A percentile compares a stretch with the other conserved stretches of the same genome.
These are phyloP conservation scores for Candida suzukii DNA, from an alignment of 805 yeast species.

Conservation along the genomic window DNA sequence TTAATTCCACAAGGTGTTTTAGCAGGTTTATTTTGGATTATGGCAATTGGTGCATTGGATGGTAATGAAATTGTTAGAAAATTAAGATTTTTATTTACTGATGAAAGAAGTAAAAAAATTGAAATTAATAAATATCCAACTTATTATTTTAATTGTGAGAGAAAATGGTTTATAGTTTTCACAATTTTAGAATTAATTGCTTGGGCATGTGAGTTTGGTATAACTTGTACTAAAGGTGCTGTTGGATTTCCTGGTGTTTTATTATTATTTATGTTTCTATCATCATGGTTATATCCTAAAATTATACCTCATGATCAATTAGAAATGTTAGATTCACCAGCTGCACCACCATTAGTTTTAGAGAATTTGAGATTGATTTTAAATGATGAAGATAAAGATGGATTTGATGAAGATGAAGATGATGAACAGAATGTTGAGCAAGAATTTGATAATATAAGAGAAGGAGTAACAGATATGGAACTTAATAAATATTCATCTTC, in stretches of 20 bases:
- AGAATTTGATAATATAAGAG: no score
- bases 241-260: conserved; percentile 90
- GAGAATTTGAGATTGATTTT: conserved; percentile 12
- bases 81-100: conserved; percentile 57
- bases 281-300: conserved; percentile 48
- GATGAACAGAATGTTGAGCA: no score
- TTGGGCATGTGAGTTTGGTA: conserved; percentile 74
- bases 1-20: conserved; percentile 88
- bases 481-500: no score
- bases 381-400: neutral
- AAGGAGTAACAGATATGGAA: no score
- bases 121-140: conserved; percentile 10
- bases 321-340: conserved; percentile 46
- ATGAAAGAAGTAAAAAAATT: conserved; percentile 31
- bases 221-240: conserved; percentile 83
- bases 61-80: conserved; percentile 59
- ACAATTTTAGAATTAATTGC: conserved; percentile 55
- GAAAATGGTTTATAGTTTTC: conserved; percentile 50
- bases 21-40: conserved; percentile 86
- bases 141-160: conserved; percentile 20
- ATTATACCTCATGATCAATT: conserved; percentile 59
- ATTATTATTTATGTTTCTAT: conserved; percentile 59
- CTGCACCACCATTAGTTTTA: conserved; percentile 26
- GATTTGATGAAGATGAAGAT: neutral
- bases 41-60: conserved; percentile 80